Conservation (phyloP, 176 grass and related monocot genomes). For the Carex parvula region DNA sequence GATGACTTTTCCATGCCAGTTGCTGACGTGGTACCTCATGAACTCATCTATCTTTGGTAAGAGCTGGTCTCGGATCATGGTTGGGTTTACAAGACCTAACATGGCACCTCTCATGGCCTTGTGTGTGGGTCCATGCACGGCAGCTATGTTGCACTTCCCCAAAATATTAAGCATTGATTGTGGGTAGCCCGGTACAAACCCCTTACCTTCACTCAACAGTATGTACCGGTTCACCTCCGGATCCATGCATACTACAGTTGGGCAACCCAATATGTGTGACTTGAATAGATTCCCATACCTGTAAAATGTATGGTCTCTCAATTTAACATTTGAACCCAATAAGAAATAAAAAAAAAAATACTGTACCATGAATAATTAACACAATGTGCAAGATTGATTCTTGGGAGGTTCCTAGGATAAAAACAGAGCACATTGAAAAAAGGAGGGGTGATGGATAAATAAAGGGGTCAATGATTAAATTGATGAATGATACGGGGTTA, state of each 20-base stretch:
- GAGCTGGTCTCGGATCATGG: conserved; percentile 57
- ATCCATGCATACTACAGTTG: conserved; percentile 96
- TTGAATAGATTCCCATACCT: conserved; percentile 91
- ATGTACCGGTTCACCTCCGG: conserved; percentile 74
- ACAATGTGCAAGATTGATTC: conserved; percentile 1
- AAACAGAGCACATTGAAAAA: neutral
- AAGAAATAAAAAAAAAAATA: neutral
- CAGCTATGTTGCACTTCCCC: conserved; percentile 79
- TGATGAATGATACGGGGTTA: conserved; percentile 14
- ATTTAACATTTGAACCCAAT: neutral
- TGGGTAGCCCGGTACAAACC: conserved; percentile 87
- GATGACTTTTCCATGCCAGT: conserved; percentile 49
- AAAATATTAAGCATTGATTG: conserved; percentile 94
- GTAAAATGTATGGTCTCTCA: neutral
- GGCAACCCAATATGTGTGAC: conserved; percentile 95
- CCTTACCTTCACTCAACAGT: conserved; percentile 57
- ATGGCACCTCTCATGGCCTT: conserved; percentile 74
- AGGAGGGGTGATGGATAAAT: neutral
- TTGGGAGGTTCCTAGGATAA: conserved; percentile 15
- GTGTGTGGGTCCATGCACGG: conserved; percentile 75
- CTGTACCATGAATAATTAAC: neutral
- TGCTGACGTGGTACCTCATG: conserved; percentile 58
- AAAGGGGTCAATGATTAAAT: conserved; percentile 15
- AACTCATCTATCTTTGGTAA: conserved; percentile 85
- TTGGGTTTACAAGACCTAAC: conserved; percentile 52